These are phyloP conservation scores for Tetrapisispora phaffii DNA, from an alignment of 805 yeast species.

Conservation along the genomic window DNA sequence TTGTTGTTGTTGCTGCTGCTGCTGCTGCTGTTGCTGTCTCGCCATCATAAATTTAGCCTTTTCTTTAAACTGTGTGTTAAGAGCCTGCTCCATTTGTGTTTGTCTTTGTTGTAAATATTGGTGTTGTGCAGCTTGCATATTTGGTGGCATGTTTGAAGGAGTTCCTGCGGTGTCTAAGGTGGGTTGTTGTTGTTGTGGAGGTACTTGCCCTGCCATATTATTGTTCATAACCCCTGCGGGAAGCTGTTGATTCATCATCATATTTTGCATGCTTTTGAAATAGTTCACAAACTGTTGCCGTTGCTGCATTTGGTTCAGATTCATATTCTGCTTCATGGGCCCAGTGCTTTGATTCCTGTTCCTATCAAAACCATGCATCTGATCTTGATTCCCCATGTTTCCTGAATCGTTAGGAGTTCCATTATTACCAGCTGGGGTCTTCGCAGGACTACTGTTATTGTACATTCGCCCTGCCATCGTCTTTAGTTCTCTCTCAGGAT, in stretches of 20 bases:
- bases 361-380: background rate
- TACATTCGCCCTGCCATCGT: background rate
- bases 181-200: background rate
- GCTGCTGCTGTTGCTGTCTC: background rate
- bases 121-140: background rate
- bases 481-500: background rate
- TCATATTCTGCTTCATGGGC: background rate
- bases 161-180: background rate
- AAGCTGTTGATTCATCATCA: constrained; percentile 4
- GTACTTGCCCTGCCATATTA: background rate
- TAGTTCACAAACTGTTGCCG: constrained; percentile 2
- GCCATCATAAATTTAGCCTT: background rate
- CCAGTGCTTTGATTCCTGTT: background rate
- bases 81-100: constrained; percentile 1
- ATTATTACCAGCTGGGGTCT: background rate
- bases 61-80: background rate
- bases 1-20: background rate
- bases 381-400: background rate
- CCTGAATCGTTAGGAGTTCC: background rate
- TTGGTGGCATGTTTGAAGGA: background rate
- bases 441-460: background rate
- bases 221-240: background rate
- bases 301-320: constrained; percentile 1
- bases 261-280: constrained; percentile 3
- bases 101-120: constrained; percentile 3